phyloP scores from a whole-genome alignment of 768 basidiomycete species.

The Russula ochroleuca region DNA sequence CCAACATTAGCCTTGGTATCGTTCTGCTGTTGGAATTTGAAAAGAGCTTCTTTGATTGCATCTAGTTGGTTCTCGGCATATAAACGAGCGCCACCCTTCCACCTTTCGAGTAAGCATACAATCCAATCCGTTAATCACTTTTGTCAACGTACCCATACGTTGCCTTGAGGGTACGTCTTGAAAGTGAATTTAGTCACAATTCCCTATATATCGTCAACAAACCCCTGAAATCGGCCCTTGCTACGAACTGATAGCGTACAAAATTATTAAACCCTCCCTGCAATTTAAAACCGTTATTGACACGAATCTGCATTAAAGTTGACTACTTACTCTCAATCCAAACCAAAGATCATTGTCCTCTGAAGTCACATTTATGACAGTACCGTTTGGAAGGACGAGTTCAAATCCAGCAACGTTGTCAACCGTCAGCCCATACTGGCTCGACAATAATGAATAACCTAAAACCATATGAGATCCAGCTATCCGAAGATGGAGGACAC shows the following conservation, averaged over 20 bases:
- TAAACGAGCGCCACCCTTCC: not conserved
- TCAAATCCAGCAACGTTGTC: constrained; percentile 35
- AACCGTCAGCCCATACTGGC: constrained; percentile 34
- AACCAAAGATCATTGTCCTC: constrained; percentile 15
- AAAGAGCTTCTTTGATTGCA: not conserved
- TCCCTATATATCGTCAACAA: constrained; percentile 1
- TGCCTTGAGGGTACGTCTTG: constrained; percentile 26
- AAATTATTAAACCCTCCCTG: constrained; percentile 23
- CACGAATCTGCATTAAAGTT: not conserved
- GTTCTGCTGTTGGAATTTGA: constrained; percentile 6
- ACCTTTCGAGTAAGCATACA: not conserved
- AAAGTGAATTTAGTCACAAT: constrained; percentile 10
- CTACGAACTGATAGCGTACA: not conserved
- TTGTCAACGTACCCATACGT: constrained; percentile 31
- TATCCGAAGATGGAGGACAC: not conserved
- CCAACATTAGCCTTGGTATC: not conserved
- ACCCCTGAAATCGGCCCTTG: not conserved
- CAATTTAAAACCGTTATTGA: not conserved
- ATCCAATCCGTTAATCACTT: not conserved
- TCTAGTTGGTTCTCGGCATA: not conserved
- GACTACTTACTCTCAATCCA: constrained; percentile 14
- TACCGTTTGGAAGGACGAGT: constrained; percentile 34
- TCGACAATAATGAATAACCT: constrained; percentile 35
- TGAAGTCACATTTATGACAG: constrained; percentile 5
- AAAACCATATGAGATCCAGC: not conserved